Conservation (phyloP, 1,284 basidiomycete genomes). For the Ceratobasidium sp. region DNA sequence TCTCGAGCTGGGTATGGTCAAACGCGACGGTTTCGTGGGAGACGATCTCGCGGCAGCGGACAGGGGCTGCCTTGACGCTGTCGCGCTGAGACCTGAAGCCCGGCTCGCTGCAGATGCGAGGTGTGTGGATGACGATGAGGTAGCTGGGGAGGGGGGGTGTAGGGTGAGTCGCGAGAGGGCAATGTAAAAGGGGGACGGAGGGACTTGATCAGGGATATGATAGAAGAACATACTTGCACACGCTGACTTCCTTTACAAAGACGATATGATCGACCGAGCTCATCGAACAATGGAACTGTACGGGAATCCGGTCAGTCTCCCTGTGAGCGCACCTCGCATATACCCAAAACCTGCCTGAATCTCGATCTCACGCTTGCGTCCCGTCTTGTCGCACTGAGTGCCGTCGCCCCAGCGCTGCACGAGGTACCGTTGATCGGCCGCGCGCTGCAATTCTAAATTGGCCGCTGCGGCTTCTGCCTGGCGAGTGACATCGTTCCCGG, state of each 20-base stretch:
- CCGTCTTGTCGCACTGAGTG: constrained; percentile 90
- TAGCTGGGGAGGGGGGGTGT: constrained; percentile 63
- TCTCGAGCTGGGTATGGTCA: constrained; percentile 63
- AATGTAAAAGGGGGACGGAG: background rate
- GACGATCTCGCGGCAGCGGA: constrained; percentile 80
- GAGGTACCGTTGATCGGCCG: constrained; percentile 86
- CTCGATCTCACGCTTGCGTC: constrained; percentile 85
- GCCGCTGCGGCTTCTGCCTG: constrained; percentile 68
- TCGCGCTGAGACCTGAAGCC: constrained; percentile 84
- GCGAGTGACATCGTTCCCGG: constrained; percentile 56
- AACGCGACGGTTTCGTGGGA: constrained; percentile 35
- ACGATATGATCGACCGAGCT: constrained; percentile 68
- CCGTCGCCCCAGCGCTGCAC: constrained; percentile 90
- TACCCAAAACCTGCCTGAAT: constrained; percentile 74
- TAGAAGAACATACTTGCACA: constrained; percentile 43
- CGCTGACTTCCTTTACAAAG: constrained; percentile 44
- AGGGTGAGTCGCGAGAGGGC: constrained; percentile 23
- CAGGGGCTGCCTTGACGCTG: constrained; percentile 69
- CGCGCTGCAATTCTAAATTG: constrained; percentile 77
- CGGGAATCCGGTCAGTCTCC: background rate
- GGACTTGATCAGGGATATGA: background rate
- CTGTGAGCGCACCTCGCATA: background rate
- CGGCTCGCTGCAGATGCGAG: constrained; percentile 88
- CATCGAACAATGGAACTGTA: constrained; percentile 95
- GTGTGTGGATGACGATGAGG: constrained; percentile 90